Evolutionary conservation across 441 rosid genomes (phyloP), one percentile per base, ranked within the genome.

Genomic region (Gossypium trilobum): DNA sequence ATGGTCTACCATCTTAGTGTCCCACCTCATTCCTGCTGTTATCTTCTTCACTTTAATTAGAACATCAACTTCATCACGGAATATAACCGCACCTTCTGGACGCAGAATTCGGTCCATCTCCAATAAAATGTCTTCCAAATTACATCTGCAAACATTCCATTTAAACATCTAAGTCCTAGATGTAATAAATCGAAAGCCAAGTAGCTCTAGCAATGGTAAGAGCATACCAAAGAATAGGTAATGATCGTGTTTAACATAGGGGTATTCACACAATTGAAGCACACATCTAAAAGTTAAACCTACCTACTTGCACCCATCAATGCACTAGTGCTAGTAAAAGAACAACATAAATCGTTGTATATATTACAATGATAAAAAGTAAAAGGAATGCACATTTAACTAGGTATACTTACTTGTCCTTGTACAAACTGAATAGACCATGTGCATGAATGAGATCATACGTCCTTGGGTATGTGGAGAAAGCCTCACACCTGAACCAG

Each of bases 91-190:
- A 22, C 94, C 94, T 82, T 89, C 94, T 60, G 94, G 94, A 3
- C 94, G 88, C 62, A 89, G 78, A 73, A 89, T 85, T 63, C 94
- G 74, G 74, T 89, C 94, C 94, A 89, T 87, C 85, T 89, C 94
- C 67, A 89, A 75, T 48, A 89, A 86, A 78, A 89, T 89, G 58
- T 89, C 91, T 74, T 86, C 94, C 1, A 48, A 76, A 16, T 85
- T 84, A 73, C 94, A 89, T 80, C 91, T 89, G 73, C 10, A 55
- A 4, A 46, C 58, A 78, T 71, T 56, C 42, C 33, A 17, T 14
- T 44, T 72, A 46, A 33, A 33, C 1, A 33, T 33, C 9, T 10
- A 44, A 44, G 50, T 44, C n/a, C 50, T 48, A 48, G 54, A 50
- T n/a, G 55, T 50, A 66, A 23, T 4, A 46, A 23, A 46, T 23